Base-by-base conservation (phyloP, 1,284 basidiomycete species). In the Ceratobasidium sp. region DNA sequence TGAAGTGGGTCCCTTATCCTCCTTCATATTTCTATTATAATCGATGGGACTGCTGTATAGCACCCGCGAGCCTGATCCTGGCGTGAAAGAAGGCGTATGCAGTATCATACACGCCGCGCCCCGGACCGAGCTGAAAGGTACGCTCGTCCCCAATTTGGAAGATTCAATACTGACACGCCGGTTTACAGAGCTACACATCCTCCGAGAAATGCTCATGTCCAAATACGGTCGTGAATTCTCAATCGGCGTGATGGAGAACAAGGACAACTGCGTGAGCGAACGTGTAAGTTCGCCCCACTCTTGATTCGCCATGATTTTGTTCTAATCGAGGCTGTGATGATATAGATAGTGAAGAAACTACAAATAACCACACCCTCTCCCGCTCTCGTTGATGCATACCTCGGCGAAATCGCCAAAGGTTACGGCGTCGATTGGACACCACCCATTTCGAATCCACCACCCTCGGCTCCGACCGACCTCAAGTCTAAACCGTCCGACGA, bases 171-270 rank as follows among this genome's bases (percentile, higher is more conserved):
- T 34, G 63, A 54, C 48, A 16, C 46, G 19, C 27, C 22, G 48
- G 75, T 64, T 82, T 8, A 74, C 81, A 91, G 97, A 99, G 82
- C 88, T 99, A 43, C 94, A 98, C 78, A 85, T 95, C 46, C 84
- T 98, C 49, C 90, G 96, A 53, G 96, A 98, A 80, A 89, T 98
- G 81, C 87, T 99, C 74, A 94, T 97, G 92, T 92, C 96, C 82
- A 98, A 94, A 83, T 96, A 89, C 80, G 93, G 94, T 16, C 87
- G 94, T 24, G 95, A 97, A 27, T 96, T 92, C 79, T 88, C 93
- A 13, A 79, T 88, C 29, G 88, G 86, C 24, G 90, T 92, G 1
- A 93, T 95, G 88, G 94, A 96, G 79, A 96, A 96, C 81, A 86
- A 84, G 62, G 88, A 92, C 78, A 84, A 83, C n/a, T 90, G 90